These are phyloP conservation scores for Artemisia argyi DNA, from an alignment of 129 eudicot genomes.

Conservation along the genomic window DNA sequence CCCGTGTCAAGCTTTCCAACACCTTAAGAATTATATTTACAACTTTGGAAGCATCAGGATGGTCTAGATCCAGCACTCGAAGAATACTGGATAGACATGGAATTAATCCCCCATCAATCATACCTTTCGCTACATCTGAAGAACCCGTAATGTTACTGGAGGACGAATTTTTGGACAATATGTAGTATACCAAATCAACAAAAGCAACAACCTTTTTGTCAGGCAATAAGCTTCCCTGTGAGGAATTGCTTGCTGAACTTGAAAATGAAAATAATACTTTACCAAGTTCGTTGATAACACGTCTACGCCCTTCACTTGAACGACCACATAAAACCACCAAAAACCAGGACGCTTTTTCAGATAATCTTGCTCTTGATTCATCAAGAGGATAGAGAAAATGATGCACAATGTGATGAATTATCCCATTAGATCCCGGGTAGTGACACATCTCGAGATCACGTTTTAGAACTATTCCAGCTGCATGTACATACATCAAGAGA, in stretches of 20 bases:
- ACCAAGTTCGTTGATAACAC: neutral
- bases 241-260: neutral
- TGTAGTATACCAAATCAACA: neutral
- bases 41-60: neutral
- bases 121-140: neutral
- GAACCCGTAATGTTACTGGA: neutral
- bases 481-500: neutral
- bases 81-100: neutral
- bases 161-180: neutral
- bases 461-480: neutral
- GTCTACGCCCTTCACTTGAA: conserved; percentile 2
- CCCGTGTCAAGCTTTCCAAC: conserved; percentile 12
- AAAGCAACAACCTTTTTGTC: neutral
- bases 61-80: conserved; percentile 6
- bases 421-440: neutral
- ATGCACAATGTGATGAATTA: conserved; percentile 5
- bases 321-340: conserved; percentile 5
- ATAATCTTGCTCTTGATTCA: neutral
- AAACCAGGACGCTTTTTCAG: neutral
- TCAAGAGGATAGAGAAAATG: neutral
- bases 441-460: conserved; percentile 2
- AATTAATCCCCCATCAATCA: conserved; percentile 8
- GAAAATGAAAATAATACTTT: neutral
- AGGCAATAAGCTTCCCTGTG: conserved; percentile 4
- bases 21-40: conserved; percentile 7